These are phyloP conservation scores for Plasmodium ovale DNA, from an alignment of 169 alveolate species.

Conservation along the genomic window DNA sequence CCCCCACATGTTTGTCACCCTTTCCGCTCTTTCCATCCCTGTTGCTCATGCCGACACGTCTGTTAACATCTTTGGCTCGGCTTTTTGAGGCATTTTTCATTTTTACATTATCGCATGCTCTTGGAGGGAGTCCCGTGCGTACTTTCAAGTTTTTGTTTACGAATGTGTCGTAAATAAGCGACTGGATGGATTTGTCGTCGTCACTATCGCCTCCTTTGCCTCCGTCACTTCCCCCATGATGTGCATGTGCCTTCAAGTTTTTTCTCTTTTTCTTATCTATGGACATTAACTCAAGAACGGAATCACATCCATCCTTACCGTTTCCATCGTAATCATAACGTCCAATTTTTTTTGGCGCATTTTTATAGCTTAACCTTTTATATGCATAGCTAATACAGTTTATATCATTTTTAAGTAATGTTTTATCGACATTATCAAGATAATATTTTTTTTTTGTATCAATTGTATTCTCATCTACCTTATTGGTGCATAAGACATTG, in stretches of 20 bases:
- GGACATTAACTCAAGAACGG: background rate
- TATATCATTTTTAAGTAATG: constrained; percentile 24
- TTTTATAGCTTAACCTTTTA: constrained; percentile 17
- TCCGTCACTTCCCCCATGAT: background rate
- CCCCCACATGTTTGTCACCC: background rate
- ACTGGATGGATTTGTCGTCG: constrained; percentile 13
- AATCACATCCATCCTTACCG: background rate
- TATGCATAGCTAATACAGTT: constrained; percentile 48
- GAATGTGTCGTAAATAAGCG: constrained; percentile 28
- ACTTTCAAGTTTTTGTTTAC: constrained; percentile 28
- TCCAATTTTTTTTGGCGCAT: background rate
- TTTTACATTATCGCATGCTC: background rate
- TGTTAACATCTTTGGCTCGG: background rate
- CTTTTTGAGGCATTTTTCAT: background rate
- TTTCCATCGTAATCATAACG: background rate
- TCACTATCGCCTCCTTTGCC: background rate
- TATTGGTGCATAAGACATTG: background rate
- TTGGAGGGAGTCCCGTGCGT: background rate
- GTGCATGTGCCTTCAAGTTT: background rate
- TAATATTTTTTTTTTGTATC: background rate
- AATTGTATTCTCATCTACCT: background rate
- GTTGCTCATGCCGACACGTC: background rate
- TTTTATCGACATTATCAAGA: constrained; percentile 23
- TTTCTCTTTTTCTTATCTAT: constrained; percentile 33
- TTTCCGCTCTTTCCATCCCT: background rate